These are phyloP conservation scores for Phylloporus arenicola DNA, from an alignment of 768 basidiomycete genomes.

Conservation along the genomic window DNA sequence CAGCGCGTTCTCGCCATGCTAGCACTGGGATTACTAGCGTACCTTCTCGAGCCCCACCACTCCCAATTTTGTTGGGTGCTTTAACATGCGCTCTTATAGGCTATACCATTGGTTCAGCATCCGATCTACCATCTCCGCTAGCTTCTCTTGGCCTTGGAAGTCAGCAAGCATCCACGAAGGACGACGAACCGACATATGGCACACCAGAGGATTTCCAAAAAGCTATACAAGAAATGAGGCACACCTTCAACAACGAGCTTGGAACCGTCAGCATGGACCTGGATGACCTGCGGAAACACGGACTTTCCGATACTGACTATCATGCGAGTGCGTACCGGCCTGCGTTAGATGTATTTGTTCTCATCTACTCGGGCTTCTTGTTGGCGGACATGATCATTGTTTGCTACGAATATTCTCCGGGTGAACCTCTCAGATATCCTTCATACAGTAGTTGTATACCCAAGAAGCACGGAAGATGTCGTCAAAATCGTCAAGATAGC, in stretches of 20 bases:
- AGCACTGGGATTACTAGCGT: slow-evolving; percentile 2
- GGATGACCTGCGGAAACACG: slow-evolving; percentile 49
- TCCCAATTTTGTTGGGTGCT: slow-evolving; percentile 14
- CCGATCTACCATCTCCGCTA: slow-evolving; percentile 2
- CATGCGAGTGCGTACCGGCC: slow-evolving; percentile 38
- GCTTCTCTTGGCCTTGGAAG: slow-evolving; percentile 5
- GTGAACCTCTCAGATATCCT: slow-evolving; percentile 28
- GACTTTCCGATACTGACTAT: slow-evolving; percentile 48
- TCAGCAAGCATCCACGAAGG: background rate
- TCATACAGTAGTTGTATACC: slow-evolving; percentile 63
- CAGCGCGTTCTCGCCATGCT: slow-evolving; percentile 2
- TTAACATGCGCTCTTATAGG: slow-evolving; percentile 17
- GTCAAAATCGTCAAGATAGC: slow-evolving; percentile 73
- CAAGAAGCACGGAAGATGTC: slow-evolving; percentile 72
- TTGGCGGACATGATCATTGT: too few relatives aligned
- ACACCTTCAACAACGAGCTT: slow-evolving; percentile 25
- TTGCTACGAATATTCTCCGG: background rate
- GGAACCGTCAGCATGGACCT: slow-evolving; percentile 43
- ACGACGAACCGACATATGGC: slow-evolving; percentile 39
- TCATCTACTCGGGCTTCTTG: background rate
- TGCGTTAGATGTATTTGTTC: background rate
- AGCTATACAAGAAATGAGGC: slow-evolving; percentile 48
- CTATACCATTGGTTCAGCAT: slow-evolving; percentile 16
- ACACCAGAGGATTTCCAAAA: slow-evolving; percentile 45
- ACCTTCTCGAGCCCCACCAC: background rate